Percentiles rank a stretch among this genome's conserved stretches.
phyloP scores from a whole-genome alignment of 257 asterid species.

The Penstemon eatonii region DNA sequence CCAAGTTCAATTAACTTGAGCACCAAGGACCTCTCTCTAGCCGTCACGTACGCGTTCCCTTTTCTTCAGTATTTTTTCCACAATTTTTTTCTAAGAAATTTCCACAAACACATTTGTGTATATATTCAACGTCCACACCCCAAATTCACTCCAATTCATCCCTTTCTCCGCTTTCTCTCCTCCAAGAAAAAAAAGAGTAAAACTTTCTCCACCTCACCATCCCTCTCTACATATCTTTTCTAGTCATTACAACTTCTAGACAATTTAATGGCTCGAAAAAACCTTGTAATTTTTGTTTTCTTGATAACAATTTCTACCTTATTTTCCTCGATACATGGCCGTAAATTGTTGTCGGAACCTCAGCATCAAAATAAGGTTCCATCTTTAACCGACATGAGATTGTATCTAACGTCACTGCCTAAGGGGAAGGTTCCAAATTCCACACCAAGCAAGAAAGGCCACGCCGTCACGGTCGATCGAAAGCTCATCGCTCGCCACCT shows the following conservation, averaged over 20 bases:
- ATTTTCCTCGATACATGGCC: slow-evolving; percentile 23
- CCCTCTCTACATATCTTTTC: background rate
- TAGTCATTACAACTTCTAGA: too few species aligned
- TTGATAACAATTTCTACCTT: slow-evolving; percentile 22
- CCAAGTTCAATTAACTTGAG: slow-evolving; percentile 37
- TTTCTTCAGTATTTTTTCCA: too few species aligned
- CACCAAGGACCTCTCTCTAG: slow-evolving; percentile 27
- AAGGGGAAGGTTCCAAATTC: slow-evolving; percentile 58
- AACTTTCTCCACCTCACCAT: background rate
- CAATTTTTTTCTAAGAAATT: background rate
- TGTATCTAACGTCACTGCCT: slow-evolving; percentile 46
- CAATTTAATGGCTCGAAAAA: slow-evolving; percentile 13
- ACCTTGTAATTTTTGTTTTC: background rate
- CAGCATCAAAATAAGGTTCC: background rate
- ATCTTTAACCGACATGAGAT: slow-evolving; percentile 27
- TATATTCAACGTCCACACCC: slow-evolving; percentile 7
- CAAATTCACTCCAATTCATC: background rate
- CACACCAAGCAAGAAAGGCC: slow-evolving; percentile 55
- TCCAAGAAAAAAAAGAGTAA: too few species aligned
- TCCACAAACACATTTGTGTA: background rate
- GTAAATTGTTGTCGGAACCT: background rate
- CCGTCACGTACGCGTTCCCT: slow-evolving; percentile 24
- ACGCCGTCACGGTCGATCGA: slow-evolving; percentile 36
- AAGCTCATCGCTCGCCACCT: slow-evolving; percentile 58
- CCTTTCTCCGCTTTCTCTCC: slow-evolving; percentile 5